Evolutionary conservation across 2,329 filamentous ascomycete genomes (phyloP), one percentile per base, ranked within the genome.

Genomic region (Mollisia scopiformis): DNA sequence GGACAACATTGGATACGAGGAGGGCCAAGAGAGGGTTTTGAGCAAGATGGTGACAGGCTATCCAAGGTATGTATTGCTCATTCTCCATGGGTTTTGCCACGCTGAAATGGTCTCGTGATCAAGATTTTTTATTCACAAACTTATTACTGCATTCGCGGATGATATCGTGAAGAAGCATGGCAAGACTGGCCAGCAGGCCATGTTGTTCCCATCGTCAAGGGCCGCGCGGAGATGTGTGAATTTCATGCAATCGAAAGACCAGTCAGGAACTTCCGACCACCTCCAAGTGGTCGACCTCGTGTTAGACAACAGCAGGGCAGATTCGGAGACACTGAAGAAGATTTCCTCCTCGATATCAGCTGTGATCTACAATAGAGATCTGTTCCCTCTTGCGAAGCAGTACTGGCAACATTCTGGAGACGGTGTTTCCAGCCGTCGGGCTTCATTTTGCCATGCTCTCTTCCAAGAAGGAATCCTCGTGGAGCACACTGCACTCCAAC

Each of bases 321-420:
- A 79, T 5, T 78, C 84, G 1, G 76, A 82, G 5, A 77, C 81
- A 33, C 79, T 88, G n/a, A 77, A 75, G 49, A 79, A 81, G 37
- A 75, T 90, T 28, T 77, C 79, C 2, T 88, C 89, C 0, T 80
- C 82, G 10, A 78, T 93, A 23, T 90, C 84, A 1, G 88, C 87
- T 25, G 87, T 97, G 2, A 73, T 98, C 43, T 92, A 89, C 68
- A 85, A 88, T 0, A 79, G 83, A 49, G 84, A 87, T 13, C 77
- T 86, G 19, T 93, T 89, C 69, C 77, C 85, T 4, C 76, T 90
- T 61, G 91, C 92, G n/a, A 98, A 97, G 75, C 86, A 93, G 70
- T 97, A 96, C 71, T 99, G 95, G 95, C 95, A 98, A 75, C 95
- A 99, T 75, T 90, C 91, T 0, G 95, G 95, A 21, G 93, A 97